Evolutionary conservation across 2,329 filamentous ascomycete species (phyloP).

Genomic region (Rhynchosporium graminicola): DNA sequence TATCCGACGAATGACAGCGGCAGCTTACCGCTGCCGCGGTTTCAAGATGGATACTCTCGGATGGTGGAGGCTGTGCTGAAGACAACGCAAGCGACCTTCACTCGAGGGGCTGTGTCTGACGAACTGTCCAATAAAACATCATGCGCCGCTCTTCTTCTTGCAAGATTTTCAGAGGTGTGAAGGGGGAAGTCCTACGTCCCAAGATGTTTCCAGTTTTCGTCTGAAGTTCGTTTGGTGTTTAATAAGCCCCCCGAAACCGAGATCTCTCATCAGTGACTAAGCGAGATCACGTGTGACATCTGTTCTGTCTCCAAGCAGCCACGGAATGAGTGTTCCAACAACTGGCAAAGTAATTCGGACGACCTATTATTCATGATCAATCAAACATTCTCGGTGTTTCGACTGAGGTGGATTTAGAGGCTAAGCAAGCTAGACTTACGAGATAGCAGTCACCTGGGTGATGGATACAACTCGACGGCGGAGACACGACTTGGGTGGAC

Average conservation of each 20-base stretch:
- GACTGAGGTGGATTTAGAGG: conserved; percentile 7
- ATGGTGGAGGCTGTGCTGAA: conserved; percentile 16
- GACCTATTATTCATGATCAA: too few species aligned
- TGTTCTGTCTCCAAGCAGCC: too few species aligned
- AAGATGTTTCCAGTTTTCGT: neutral
- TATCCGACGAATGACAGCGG: conserved; percentile 4
- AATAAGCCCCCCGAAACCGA: neutral
- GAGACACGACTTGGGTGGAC: conserved; percentile 39
- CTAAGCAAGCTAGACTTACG: conserved; percentile 14
- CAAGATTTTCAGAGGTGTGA: neutral
- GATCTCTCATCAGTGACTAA: neutral
- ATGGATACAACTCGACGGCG: conserved; percentile 17
- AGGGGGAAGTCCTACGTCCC: neutral
- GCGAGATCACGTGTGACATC: neutral
- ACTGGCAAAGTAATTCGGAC: too few species aligned
- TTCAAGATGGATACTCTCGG: neutral
- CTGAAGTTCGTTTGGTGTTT: conserved; percentile 16
- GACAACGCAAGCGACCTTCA: neutral
- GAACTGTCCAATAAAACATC: neutral
- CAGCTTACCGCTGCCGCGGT: conserved; percentile 7
- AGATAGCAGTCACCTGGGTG: conserved; percentile 10
- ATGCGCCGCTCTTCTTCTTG: neutral
- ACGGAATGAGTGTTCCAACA: too few species aligned
- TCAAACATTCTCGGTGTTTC: too few species aligned
- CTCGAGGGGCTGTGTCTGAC: neutral